Percentiles rank a stretch among this genome's conserved stretches.
Conservation (phyloP, 305 asterid genomes). For the Fraxinus latifolia region DNA sequence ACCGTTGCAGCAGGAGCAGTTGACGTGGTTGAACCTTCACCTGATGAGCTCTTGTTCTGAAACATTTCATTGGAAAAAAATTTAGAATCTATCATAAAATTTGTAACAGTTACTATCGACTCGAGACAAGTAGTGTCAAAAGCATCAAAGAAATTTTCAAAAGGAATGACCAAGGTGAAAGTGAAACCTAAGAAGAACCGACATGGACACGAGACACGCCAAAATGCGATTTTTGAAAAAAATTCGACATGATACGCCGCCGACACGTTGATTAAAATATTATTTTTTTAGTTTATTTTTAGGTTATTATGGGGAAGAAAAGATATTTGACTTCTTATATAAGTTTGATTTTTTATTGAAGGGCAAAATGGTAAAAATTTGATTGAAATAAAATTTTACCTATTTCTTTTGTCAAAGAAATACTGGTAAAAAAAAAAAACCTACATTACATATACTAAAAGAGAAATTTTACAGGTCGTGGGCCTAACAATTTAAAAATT, state of each 20-base stretch:
- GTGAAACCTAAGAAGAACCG: neutral
- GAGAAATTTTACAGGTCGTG: neutral
- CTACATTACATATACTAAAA: neutral
- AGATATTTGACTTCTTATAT: neutral
- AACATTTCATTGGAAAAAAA: constrained; percentile 7
- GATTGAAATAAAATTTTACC: neutral
- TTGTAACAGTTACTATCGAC: neutral
- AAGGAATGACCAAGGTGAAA: neutral
- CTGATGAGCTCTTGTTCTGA: constrained; percentile 48
- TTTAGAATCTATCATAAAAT: constrained; percentile 19
- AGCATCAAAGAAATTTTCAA: neutral
- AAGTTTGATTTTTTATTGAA: too few relatives aligned
- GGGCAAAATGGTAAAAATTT: neutral
- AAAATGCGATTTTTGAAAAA: too few relatives aligned
- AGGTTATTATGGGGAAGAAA: neutral
- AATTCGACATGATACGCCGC: neutral
- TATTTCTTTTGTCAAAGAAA: neutral
- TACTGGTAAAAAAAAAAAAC: neutral
- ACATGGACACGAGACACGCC: neutral
- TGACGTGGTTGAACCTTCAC: constrained; percentile 61
- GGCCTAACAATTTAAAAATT: too few relatives aligned
- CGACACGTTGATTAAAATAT: neutral
- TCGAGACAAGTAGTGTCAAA: neutral
- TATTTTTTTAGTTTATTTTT: neutral
- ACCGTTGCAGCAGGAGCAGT: constrained; percentile 52